Conservation (phyloP, 2,329 filamentous ascomycete genomes). For the Colletotrichum euphorbiae region DNA sequence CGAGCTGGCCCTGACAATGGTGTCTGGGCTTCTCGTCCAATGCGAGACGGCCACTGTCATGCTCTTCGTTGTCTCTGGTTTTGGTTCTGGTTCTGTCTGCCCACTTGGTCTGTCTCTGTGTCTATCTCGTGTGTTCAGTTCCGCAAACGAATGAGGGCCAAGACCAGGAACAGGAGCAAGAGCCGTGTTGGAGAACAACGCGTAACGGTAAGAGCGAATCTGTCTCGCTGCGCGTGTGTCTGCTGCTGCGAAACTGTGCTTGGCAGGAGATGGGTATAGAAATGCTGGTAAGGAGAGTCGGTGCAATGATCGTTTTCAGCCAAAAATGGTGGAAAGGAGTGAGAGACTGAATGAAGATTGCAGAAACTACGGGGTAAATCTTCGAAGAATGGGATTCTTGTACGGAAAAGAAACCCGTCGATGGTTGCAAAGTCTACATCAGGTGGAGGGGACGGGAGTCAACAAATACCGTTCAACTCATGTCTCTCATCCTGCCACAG, state of each 20-base stretch:
- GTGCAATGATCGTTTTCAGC: conserved; percentile 33
- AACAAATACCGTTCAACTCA: conserved; percentile 39
- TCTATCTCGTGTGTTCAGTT: conserved; percentile 17
- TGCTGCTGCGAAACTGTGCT: conserved; percentile 21
- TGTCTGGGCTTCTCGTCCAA: conserved; percentile 37
- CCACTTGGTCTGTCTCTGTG: conserved; percentile 19
- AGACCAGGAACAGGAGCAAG: conserved; percentile 23
- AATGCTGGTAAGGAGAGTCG: conserved; percentile 12
- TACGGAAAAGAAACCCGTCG: conserved; percentile 39
- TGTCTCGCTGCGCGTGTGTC: conserved; percentile 13
- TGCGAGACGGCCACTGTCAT: conserved; percentile 40
- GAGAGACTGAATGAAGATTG: conserved; percentile 28
- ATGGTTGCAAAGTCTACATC: conserved; percentile 35
- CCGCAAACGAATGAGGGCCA: conserved; percentile 31
- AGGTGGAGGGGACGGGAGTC: conserved; percentile 35
- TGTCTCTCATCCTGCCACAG: conserved; percentile 38
- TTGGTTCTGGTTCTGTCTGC: conserved; percentile 5
- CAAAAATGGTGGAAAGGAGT: conserved; percentile 14
- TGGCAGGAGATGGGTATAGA: conserved; percentile 3
- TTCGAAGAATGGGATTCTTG: conserved; percentile 40
- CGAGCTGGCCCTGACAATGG: conserved; percentile 33
- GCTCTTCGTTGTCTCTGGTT: conserved; percentile 19
- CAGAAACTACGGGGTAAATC: conserved; percentile 26
- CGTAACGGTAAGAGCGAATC: conserved; percentile 15
- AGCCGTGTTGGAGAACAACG: conserved; percentile 10